A percentile compares a stretch with the other conserved stretches of the same genome.
Evolutionary conservation across 164 flowering plant genomes (phyloP).

Genomic region (Annona squamosa): DNA sequence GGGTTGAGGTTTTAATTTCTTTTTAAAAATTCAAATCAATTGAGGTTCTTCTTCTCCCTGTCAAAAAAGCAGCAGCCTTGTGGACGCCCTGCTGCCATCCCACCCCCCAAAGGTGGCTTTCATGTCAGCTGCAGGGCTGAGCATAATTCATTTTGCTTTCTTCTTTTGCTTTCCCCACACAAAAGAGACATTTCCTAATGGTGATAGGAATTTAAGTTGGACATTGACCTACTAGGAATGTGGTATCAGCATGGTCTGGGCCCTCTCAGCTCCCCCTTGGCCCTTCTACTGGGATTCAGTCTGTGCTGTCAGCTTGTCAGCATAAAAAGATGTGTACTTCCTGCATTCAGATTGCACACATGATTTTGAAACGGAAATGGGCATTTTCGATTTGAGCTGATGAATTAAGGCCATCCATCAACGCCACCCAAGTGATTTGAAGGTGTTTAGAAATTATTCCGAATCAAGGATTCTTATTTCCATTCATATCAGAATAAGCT

Average conservation of each 20-base stretch:
- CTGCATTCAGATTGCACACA: background rate
- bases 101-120: slow-evolving; percentile 1
- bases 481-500: too few species aligned
- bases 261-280: background rate
- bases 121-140: slow-evolving; percentile 1
- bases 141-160: slow-evolving; percentile 5
- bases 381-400: too few species aligned
- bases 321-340: background rate
- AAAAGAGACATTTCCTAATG: background rate
- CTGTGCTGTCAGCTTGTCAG: background rate
- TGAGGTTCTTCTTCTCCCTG: background rate
- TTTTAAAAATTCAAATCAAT: background rate
- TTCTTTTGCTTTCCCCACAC: slow-evolving; percentile 2
- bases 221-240: slow-evolving; percentile 6
- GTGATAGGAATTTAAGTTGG: background rate
- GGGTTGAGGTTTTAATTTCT: background rate
- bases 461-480: too few species aligned
- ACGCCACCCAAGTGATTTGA: too few species aligned
- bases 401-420: too few species aligned
- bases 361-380: background rate
- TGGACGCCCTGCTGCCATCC: background rate
- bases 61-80: background rate
- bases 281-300: background rate
- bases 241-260: background rate
- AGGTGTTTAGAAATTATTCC: too few species aligned